These are phyloP conservation scores for Colletotrichum tanaceti DNA, from an alignment of 2,329 filamentous ascomycete genomes.

Conservation along the genomic window DNA sequence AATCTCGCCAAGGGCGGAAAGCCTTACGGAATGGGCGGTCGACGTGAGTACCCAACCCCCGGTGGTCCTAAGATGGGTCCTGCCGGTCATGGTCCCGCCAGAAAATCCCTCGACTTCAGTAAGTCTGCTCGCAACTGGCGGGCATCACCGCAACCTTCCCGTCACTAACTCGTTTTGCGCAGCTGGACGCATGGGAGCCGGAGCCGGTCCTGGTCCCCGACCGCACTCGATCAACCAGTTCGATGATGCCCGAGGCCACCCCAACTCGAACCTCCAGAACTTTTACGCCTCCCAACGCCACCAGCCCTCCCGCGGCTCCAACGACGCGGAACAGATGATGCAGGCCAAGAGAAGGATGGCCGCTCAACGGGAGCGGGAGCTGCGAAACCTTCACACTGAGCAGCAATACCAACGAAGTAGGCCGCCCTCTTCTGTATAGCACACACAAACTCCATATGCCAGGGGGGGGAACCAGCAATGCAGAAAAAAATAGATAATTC, in stretches of 20 bases:
- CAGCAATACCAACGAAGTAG: conserved; percentile 99
- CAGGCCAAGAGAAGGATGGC: conserved; percentile 99
- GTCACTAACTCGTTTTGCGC: conserved; percentile 45
- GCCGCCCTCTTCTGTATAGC: conserved; percentile 81
- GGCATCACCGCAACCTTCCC: conserved; percentile 39
- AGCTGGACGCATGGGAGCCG: conserved; percentile 75
- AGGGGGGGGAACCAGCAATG: conserved; percentile 48
- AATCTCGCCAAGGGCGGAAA: conserved; percentile 98
- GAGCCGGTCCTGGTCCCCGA: conserved; percentile 72
- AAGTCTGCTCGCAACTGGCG: conserved; percentile 43
- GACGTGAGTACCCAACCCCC: conserved; percentile 83
- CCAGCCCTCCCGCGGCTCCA: conserved; percentile 83
- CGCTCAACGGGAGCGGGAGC: conserved; percentile 97
- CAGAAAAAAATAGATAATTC: conserved; percentile 51
- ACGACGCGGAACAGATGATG: conserved; percentile 97
- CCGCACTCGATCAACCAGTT: conserved; percentile 89
- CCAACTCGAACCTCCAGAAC: conserved; percentile 86
- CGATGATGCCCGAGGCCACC: conserved; percentile 75
- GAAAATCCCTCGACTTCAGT: conserved; percentile 47
- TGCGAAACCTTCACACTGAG: conserved; percentile 99
- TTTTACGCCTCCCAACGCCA: conserved; percentile 96
- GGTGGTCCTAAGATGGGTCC: conserved; percentile 51
- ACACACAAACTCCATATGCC: conserved; percentile 60
- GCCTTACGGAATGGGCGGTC: conserved; percentile 78
- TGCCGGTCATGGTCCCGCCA: conserved; percentile 45